Evolutionary conservation across 2,329 filamentous ascomycete genomes (phyloP).

Genomic region (Diplodia scrobiculata): DNA sequence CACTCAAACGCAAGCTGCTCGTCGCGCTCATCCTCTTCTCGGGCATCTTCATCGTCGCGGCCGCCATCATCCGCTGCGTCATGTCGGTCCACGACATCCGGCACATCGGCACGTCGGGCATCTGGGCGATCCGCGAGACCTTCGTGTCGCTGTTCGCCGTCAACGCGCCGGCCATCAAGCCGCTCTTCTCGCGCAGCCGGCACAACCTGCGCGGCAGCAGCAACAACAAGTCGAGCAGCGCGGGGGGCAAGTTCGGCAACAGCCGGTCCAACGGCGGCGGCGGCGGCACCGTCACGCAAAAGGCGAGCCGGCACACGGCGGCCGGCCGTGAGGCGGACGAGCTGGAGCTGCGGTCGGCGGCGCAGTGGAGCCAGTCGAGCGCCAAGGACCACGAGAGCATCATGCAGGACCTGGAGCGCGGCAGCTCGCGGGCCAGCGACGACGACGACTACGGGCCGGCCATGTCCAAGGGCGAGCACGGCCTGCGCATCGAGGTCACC

Average conservation of each 20-base stretch:
- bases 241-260: neutral
- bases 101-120: constrained; percentile 44
- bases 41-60: constrained; percentile 50
- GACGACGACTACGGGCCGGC: neutral
- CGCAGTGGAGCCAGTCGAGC: neutral
- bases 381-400: neutral
- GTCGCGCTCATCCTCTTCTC: constrained; percentile 49
- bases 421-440: neutral
- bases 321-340: neutral
- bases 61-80: constrained; percentile 48
- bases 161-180: constrained; percentile 49
- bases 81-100: constrained; percentile 44
- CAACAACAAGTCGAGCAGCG: neutral
- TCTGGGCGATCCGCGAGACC: constrained; percentile 52
- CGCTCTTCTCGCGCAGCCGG: constrained; percentile 38
- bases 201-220: neutral
- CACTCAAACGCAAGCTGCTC: constrained; percentile 44
- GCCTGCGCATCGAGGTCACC: neutral
- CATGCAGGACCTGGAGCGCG: neutral
- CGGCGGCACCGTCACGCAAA: neutral
- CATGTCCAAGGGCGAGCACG: neutral
- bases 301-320: neutral
- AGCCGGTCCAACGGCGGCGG: neutral
- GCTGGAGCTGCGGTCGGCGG: neutral
- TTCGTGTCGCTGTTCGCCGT: constrained; percentile 51